Evolutionary conservation across 805 yeast genomes (phyloP).

Genomic region (Komagataella mondaviorum): DNA sequence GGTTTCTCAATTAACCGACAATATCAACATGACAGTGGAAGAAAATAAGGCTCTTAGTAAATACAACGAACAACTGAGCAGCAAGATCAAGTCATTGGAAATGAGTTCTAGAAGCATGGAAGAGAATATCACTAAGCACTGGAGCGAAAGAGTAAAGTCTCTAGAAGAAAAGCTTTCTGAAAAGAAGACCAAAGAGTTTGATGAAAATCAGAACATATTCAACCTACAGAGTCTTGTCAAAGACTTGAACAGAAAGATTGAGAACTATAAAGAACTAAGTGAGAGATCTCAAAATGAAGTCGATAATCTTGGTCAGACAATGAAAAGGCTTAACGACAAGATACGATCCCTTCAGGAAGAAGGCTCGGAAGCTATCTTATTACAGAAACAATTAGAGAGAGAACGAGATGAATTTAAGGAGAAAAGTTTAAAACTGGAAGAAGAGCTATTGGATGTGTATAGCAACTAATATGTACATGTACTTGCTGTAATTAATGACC

Average conservation of each 20-base stretch:
- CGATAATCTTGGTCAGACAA: constrained; percentile 36
- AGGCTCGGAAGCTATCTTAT: constrained; percentile 29
- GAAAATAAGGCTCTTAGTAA: constrained; percentile 55
- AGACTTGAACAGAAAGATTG: constrained; percentile 37
- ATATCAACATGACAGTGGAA: constrained; percentile 42
- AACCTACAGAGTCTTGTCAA: constrained; percentile 38
- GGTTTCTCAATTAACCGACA: constrained; percentile 29
- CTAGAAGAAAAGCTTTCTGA: constrained; percentile 36
- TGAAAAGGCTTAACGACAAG: constrained; percentile 29
- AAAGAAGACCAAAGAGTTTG: constrained; percentile 33
- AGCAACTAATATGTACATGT: constrained; percentile 12
- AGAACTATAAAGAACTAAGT: constrained; percentile 34
- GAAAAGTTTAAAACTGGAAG: constrained; percentile 34
- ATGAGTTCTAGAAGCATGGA: constrained; percentile 37
- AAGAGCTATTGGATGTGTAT: constrained; percentile 46
- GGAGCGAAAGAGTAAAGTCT: constrained; percentile 42
- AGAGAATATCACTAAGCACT: constrained; percentile 33
- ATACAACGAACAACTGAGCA: constrained; percentile 35
- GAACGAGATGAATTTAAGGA: constrained; percentile 45
- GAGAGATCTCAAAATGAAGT: constrained; percentile 47
- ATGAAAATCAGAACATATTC: constrained; percentile 35
- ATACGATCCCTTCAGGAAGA: constrained; percentile 27
- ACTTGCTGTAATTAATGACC: not conserved
- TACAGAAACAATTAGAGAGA: constrained; percentile 34
- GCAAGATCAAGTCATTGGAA: constrained; percentile 31